Conservation (phyloP, 148 eudicot genomes). For the Chenopodium quinoa region DNA sequence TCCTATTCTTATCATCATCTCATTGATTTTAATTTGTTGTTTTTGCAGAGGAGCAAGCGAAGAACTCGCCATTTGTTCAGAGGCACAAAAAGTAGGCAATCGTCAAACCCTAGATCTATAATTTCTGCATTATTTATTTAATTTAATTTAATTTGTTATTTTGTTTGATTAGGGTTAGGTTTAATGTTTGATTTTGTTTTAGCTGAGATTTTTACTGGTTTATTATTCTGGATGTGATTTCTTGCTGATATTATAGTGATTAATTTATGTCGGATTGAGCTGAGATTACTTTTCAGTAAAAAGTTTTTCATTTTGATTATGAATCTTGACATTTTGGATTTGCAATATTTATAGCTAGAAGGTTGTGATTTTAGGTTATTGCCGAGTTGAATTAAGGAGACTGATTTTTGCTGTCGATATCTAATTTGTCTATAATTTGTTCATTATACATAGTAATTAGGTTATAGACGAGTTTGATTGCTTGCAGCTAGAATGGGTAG, state of each 20-base stretch:
- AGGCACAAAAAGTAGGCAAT: constrained; percentile 54
- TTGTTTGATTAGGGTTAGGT: background rate
- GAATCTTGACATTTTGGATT: background rate
- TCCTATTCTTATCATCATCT: background rate
- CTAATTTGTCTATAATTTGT: background rate
- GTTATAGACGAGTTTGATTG: background rate
- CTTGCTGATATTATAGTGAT: background rate
- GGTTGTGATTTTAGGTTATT: background rate
- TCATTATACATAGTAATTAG: background rate
- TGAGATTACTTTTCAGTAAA: background rate
- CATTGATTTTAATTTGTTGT: background rate
- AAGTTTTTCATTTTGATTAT: background rate
- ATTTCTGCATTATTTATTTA: background rate
- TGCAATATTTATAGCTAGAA: background rate
- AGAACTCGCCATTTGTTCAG: constrained; percentile 74
- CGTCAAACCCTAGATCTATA: constrained; percentile 28
- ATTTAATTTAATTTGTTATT: background rate
- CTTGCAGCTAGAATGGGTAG: background rate
- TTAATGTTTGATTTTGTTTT: background rate
- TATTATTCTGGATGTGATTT: background rate
- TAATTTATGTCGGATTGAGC: background rate
- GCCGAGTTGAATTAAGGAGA: background rate
- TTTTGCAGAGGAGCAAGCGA: constrained; percentile 72
- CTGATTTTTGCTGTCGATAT: background rate
- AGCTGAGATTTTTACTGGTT: background rate